phyloP scores from a whole-genome alignment of 208 protist species.

The Crithidia thermophila region DNA sequence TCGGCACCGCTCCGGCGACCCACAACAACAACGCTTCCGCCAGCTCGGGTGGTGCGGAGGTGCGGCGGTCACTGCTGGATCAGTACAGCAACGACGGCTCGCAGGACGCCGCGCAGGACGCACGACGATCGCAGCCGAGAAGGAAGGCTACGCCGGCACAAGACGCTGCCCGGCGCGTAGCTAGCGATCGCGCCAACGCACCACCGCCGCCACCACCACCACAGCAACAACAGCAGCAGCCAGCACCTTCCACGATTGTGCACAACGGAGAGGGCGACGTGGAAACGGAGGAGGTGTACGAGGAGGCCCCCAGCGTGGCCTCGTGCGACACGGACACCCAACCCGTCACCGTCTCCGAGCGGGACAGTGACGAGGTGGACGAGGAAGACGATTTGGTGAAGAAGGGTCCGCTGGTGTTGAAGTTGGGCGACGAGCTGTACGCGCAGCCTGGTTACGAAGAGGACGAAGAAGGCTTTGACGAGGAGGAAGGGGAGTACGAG shows the following conservation, averaged over 20 bases:
- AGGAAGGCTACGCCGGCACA: neutral
- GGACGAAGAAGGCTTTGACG: slow-evolving; percentile 26
- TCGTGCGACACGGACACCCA: slow-evolving; percentile 48
- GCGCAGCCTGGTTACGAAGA: slow-evolving; percentile 18
- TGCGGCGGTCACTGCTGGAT: slow-evolving; percentile 10
- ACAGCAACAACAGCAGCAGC: neutral
- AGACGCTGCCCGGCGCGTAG: neutral
- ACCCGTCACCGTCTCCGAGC: slow-evolving; percentile 46
- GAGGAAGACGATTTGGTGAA: slow-evolving; percentile 41
- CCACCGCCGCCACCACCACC: neutral
- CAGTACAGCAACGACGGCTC: slow-evolving; percentile 3
- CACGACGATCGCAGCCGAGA: neutral
- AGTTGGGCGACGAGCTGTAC: slow-evolving; percentile 43
- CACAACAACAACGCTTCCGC: slow-evolving; percentile 1
- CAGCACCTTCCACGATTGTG: neutral
- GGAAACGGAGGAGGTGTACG: slow-evolving; percentile 6
- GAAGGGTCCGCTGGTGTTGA: slow-evolving; percentile 38
- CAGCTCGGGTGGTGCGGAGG: slow-evolving; percentile 1
- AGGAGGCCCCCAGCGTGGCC: slow-evolving; percentile 13
- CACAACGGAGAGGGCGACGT: too few relatives aligned
- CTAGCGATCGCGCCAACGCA: neutral
- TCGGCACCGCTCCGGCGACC: neutral
- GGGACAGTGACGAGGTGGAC: slow-evolving; percentile 31
- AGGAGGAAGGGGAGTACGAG: slow-evolving; percentile 22
- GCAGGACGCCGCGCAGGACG: neutral